phyloP scores from a whole-genome alignment of 768 basidiomycete species.

The Rhizopogon salebrosus region DNA sequence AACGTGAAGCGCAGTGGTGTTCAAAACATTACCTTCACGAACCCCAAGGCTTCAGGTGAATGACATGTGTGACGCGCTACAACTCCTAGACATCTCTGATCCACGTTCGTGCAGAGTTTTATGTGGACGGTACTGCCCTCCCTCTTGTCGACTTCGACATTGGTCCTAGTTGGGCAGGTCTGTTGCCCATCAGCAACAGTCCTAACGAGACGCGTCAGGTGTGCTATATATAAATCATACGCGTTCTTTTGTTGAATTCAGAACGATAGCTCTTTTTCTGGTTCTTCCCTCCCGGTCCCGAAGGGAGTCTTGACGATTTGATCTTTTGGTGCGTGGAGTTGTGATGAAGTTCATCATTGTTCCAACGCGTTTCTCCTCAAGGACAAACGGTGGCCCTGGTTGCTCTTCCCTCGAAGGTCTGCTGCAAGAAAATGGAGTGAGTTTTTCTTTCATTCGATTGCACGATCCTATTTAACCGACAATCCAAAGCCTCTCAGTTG shows the following conservation, averaged over 20 bases:
- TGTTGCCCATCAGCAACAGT: slow-evolving; percentile 61
- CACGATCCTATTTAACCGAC: slow-evolving; percentile 1
- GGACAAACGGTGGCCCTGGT: slow-evolving; percentile 80
- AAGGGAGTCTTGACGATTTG: slow-evolving; percentile 65
- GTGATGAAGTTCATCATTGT: too few relatives aligned
- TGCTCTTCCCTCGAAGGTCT: slow-evolving; percentile 70
- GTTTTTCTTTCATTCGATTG: slow-evolving; percentile 19
- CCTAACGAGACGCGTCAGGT: slow-evolving; percentile 66
- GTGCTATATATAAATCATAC: background rate
- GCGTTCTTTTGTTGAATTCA: background rate
- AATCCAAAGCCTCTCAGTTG: slow-evolving; percentile 56
- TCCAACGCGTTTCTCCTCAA: slow-evolving; percentile 17
- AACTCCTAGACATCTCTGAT: too few relatives aligned
- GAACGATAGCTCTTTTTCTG: slow-evolving; percentile 65
- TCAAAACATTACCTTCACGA: slow-evolving; percentile 66
- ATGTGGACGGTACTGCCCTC: slow-evolving; percentile 58
- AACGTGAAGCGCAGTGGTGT: slow-evolving; percentile 16
- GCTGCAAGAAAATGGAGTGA: slow-evolving; percentile 69
- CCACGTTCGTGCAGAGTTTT: slow-evolving; percentile 45
- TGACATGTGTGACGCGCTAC: slow-evolving; percentile 7
- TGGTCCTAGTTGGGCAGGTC: slow-evolving; percentile 71
- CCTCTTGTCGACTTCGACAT: slow-evolving; percentile 69
- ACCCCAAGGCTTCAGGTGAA: slow-evolving; percentile 56
- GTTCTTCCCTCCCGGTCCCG: slow-evolving; percentile 76
- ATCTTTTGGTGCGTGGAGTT: slow-evolving; percentile 55